These are phyloP conservation scores for Claviceps fusiformis DNA, from an alignment of 2,329 filamentous ascomycete species.

Conservation along the genomic window DNA sequence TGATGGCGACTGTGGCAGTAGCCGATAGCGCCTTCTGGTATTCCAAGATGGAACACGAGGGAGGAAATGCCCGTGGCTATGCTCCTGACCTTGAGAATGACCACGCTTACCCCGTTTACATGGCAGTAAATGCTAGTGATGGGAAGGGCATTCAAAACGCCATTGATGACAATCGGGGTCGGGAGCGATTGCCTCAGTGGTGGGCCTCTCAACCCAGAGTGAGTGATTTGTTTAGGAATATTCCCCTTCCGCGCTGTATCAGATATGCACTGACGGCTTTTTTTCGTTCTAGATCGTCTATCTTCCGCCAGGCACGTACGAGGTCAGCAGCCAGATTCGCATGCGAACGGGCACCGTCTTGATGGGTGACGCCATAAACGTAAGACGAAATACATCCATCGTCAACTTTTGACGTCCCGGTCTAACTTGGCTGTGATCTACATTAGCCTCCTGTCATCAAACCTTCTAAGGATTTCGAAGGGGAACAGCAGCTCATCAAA, in stretches of 20 bases:
- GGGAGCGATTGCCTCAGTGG: constrained; percentile 21
- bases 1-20: constrained; percentile 9
- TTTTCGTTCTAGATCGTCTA: constrained; percentile 21
- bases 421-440: neutral
- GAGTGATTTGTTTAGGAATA: neutral
- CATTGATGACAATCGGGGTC: constrained; percentile 23
- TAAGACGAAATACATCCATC: constrained; percentile 2
- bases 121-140: constrained; percentile 23
- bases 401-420: neutral
- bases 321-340: constrained; percentile 22
- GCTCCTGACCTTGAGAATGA: constrained; percentile 27
- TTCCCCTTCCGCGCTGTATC: neutral
- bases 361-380: constrained; percentile 30
- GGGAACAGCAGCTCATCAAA: constrained; percentile 18
- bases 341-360: constrained; percentile 31
- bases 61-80: constrained; percentile 21
- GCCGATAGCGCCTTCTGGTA: constrained; percentile 25
- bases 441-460: constrained; percentile 26
- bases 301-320: constrained; percentile 28
- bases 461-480: constrained; percentile 22
- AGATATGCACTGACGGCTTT: neutral
- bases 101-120: constrained; percentile 24
- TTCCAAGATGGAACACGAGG: constrained; percentile 27
- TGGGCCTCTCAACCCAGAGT: constrained; percentile 29
- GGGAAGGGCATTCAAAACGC: constrained; percentile 23